Evolutionary conservation across 345 rosid genomes (phyloP).

Genomic region (Alliaria petiolata): DNA sequence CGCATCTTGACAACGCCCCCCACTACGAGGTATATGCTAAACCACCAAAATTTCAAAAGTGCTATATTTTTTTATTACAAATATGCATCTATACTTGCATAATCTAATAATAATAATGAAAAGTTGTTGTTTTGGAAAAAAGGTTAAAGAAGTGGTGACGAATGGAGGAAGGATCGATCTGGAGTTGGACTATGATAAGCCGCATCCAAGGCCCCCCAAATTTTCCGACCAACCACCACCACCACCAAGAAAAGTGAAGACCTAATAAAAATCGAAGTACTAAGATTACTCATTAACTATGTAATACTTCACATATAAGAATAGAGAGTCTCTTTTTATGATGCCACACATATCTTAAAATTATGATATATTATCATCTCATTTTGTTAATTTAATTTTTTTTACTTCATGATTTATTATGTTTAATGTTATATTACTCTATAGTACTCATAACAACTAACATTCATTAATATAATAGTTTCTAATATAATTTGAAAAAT

Average conservation of each 20-base stretch:
- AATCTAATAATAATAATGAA: background rate
- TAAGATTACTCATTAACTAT: too few species aligned
- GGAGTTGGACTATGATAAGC: background rate
- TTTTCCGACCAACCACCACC: background rate
- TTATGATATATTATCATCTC: too few species aligned
- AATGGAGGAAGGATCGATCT: conserved; percentile 12
- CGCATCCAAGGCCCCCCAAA: background rate
- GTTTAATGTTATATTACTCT: too few species aligned
- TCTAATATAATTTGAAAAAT: too few species aligned
- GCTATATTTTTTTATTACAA: background rate
- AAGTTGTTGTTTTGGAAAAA: background rate
- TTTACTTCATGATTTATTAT: too few species aligned
- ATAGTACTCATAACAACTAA: too few species aligned
- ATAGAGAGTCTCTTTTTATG: too few species aligned
- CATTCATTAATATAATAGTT: too few species aligned
- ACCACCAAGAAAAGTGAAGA: background rate
- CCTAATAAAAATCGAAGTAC: too few species aligned
- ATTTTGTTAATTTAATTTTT: too few species aligned
- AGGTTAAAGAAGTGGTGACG: background rate
- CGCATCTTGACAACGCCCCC: background rate
- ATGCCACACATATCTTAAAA: too few species aligned
- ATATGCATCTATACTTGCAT: background rate
- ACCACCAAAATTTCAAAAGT: background rate
- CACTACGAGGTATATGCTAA: background rate
- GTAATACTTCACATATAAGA: too few species aligned